Percentiles rank a stretch among this genome's conserved stretches.
These are phyloP conservation scores for Lasiosphaeris hirsuta DNA, from an alignment of 495 filamentous ascomycete genomes.

Conservation along the genomic window DNA sequence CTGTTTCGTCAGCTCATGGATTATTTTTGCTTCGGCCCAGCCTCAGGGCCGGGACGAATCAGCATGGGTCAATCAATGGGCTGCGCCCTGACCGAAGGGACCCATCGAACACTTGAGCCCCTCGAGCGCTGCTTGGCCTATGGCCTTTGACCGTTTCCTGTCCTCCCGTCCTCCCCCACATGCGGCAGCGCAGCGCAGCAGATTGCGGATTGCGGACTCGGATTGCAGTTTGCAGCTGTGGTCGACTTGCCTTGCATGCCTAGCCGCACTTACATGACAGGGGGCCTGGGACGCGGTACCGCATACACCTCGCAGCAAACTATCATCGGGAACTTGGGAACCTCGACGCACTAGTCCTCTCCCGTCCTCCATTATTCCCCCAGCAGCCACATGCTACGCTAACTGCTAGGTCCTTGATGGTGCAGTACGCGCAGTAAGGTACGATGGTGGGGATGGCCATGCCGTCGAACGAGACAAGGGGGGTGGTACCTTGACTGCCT, in stretches of 20 bases:
- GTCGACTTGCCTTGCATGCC: conserved; percentile 5
- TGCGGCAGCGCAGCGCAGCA: background rate
- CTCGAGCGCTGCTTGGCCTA: too few relatives aligned
- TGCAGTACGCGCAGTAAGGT: too few relatives aligned
- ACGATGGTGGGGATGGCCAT: too few relatives aligned
- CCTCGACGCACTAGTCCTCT: background rate
- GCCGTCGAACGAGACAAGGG: too few relatives aligned
- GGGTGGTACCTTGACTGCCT: too few relatives aligned
- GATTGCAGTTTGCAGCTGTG: background rate
- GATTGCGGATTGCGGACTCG: too few relatives aligned
- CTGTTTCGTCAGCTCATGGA: background rate
- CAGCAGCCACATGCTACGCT: too few relatives aligned
- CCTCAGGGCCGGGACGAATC: conserved; percentile 1
- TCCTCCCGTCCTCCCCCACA: conserved; percentile 13
- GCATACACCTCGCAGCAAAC: background rate
- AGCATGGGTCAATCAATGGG: background rate
- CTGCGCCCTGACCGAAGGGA: conserved; percentile 11
- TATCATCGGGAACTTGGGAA: conserved; percentile 1
- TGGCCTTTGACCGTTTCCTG: background rate
- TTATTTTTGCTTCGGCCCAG: conserved; percentile 14
- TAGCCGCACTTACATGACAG: conserved; percentile 12
- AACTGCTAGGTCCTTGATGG: too few relatives aligned
- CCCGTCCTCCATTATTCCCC: background rate
- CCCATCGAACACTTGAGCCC: background rate
- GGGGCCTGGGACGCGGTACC: too few relatives aligned